Base-by-base conservation (phyloP, 768 basidiomycete species). In the Crepidotus variabilis region DNA sequence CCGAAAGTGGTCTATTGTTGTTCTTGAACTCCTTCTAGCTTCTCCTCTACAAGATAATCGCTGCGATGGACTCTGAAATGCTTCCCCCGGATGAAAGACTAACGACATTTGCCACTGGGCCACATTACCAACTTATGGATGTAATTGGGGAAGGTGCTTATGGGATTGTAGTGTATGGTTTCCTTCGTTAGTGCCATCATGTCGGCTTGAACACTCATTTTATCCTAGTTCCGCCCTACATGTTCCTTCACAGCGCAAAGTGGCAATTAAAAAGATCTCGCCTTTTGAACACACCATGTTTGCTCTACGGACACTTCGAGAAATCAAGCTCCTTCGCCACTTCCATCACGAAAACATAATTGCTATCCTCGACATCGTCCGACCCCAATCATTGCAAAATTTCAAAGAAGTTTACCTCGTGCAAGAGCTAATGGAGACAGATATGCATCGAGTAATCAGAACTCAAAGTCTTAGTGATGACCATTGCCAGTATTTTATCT, bases 231-330 rank as follows among this genome's bases (percentile, higher is more conserved):
- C 89, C 48, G 93, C 94, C 6, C 72, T 91, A 7, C 92, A 96
- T 69, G 70, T 80, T 52, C 82, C 89, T 0, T 88, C 87, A 0
- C 85, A 87, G 46, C 82, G 90, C 45, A 90, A 86, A 73, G 95
- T 98, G 48, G 95, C 95, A 32, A 97, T 98, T 70, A 98, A 98
- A 73, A 89, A 91, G 62, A 97, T 98, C 69, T 86, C 89, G 0
- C 95, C 95, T 0, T 97, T 98, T 63, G 93, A 94, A 71, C 94
- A 96, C 67, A 86, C 90, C 36, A 92, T 94, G 92, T 94, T 94
- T 71, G 91, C 88, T 67, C 80, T 94, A 3, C 77, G 85, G 13
- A 94, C 92, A 6, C 80, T 93, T 7, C 78, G 92, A 59, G 92
- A 97, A 76, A 89, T 97, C 70, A 98, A 97, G 75, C 84, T 98